Evolutionary conservation across 371 early-diverging fungal genomes (phyloP).

Genomic region (Rhizopus arrhizus): DNA sequence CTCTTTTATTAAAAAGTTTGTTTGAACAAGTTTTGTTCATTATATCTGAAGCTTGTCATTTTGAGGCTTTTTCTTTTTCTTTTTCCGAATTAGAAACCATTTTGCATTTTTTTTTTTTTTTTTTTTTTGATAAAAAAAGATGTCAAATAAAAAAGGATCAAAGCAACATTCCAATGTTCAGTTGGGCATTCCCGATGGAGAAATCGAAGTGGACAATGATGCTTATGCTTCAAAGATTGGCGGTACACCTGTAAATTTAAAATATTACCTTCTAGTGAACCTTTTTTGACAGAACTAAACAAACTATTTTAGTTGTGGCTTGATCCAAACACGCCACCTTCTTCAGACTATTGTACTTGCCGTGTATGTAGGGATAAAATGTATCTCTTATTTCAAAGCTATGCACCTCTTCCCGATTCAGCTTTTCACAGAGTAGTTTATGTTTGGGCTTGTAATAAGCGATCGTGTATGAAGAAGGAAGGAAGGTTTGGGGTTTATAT

Average conservation of each 20-base stretch:
- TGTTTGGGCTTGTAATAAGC: constrained; percentile 77
- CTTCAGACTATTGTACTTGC: constrained; percentile 28
- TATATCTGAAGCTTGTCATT: too few species aligned
- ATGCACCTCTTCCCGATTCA: constrained; percentile 74
- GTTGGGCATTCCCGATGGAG: constrained; percentile 70
- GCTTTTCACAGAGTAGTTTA: constrained; percentile 77
- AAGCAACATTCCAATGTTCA: constrained; percentile 36
- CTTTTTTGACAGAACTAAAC: neutral
- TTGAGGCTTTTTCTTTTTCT: neutral
- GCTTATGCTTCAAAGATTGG: constrained; percentile 73
- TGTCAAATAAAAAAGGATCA: constrained; percentile 24
- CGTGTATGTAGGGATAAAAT: constrained; percentile 55
- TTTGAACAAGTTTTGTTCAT: too few species aligned
- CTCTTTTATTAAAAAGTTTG: too few species aligned
- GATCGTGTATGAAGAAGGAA: constrained; percentile 67
- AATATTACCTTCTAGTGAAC: neutral
- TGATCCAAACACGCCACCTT: constrained; percentile 27
- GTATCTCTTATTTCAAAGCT: constrained; percentile 72
- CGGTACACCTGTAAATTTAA: constrained; percentile 62
- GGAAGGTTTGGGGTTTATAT: constrained; percentile 55
- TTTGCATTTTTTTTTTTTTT: constrained; percentile 3
- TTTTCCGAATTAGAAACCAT: neutral
- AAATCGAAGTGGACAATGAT: constrained; percentile 60
- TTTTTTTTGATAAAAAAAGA: constrained; percentile 2
- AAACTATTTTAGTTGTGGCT: constrained; percentile 44